A percentile compares a stretch with the other conserved stretches of the same genome.
Evolutionary conservation across 306 rosid species (phyloP).

Genomic region (Sophora flavescens): DNA sequence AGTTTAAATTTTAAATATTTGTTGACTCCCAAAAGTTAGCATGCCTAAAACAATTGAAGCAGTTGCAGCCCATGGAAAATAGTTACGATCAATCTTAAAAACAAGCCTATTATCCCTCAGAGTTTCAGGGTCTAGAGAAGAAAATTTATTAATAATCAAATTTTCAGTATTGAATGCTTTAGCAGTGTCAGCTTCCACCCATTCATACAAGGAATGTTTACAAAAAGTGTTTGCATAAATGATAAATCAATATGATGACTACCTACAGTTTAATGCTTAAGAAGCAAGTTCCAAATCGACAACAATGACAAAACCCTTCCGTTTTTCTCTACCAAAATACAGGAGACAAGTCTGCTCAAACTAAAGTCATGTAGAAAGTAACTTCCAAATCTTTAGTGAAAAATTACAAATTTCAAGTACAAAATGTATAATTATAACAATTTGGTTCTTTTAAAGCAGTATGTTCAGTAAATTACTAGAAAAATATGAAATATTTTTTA

Average conservation of each 20-base stretch:
- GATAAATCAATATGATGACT: conserved; percentile 39
- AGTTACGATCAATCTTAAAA: conserved; percentile 43
- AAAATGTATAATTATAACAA: conserved; percentile 29
- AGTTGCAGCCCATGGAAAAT: conserved; percentile 51
- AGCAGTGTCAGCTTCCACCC: conserved; percentile 46
- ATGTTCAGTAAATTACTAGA: conserved; percentile 26
- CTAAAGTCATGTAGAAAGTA: conserved; percentile 12
- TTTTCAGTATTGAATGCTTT: conserved; percentile 43
- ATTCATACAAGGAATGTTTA: conserved; percentile 46
- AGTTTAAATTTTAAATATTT: conserved; percentile 42
- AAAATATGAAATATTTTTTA: conserved; percentile 20
- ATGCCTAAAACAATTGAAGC: conserved; percentile 47
- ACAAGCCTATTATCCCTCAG: conserved; percentile 47
- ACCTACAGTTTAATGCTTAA: conserved; percentile 40
- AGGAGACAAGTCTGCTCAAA: conserved; percentile 27
- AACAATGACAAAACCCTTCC: conserved; percentile 37
- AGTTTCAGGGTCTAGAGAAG: conserved; percentile 42
- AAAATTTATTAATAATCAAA: conserved; percentile 48
- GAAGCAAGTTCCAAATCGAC: conserved; percentile 40
- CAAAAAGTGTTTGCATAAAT: conserved; percentile 46
- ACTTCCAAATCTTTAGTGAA: conserved; percentile 30
- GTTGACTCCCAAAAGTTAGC: conserved; percentile 48
- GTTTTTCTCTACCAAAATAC: conserved; percentile 37
- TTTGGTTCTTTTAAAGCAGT: conserved; percentile 27
- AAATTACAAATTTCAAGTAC: conserved; percentile 25